A percentile compares a stretch with the other conserved stretches of the same genome.
Evolutionary conservation across 805 yeast species (phyloP).

Genomic region (Scheffersomyces stipitis): DNA sequence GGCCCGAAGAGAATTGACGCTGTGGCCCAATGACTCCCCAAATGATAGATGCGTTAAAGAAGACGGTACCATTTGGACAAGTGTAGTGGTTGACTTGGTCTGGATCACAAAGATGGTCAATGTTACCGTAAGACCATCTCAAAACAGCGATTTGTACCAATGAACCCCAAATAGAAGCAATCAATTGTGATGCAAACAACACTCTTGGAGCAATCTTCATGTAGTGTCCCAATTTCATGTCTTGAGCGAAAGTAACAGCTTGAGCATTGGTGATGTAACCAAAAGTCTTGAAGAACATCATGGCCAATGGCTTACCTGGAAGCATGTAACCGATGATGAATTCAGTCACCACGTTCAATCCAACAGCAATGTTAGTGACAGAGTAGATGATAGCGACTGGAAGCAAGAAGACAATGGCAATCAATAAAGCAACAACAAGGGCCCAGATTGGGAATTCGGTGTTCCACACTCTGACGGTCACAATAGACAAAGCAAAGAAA

Average conservation of each 20-base stretch:
- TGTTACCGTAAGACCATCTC: constrained; percentile 42
- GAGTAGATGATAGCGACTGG: constrained; percentile 41
- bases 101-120: constrained; percentile 31
- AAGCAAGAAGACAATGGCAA: constrained; percentile 38
- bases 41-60: constrained; percentile 44
- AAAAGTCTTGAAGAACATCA: constrained; percentile 48
- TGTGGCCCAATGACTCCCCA: constrained; percentile 45
- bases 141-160: constrained; percentile 41
- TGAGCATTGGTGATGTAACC: constrained; percentile 50
- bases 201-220: constrained; percentile 42
- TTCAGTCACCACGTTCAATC: constrained; percentile 44
- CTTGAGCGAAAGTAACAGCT: constrained; percentile 50
- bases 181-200: constrained; percentile 44
- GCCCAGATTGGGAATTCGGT: constrained; percentile 47
- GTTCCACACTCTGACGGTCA: constrained; percentile 37
- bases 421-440: constrained; percentile 36
- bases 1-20: constrained; percentile 15
- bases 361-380: constrained; percentile 37
- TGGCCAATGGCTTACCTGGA: constrained; percentile 49
- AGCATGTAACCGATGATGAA: constrained; percentile 44
- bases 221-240: constrained; percentile 45
- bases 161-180: constrained; percentile 43
- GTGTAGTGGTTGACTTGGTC: constrained; percentile 31
- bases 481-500: constrained; percentile 37
- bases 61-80: constrained; percentile 42